Evolutionary conservation across 2,329 filamentous ascomycete genomes (phyloP), one percentile per base, ranked within the genome.

Genomic region (Fonsecaea pugnacius): DNA sequence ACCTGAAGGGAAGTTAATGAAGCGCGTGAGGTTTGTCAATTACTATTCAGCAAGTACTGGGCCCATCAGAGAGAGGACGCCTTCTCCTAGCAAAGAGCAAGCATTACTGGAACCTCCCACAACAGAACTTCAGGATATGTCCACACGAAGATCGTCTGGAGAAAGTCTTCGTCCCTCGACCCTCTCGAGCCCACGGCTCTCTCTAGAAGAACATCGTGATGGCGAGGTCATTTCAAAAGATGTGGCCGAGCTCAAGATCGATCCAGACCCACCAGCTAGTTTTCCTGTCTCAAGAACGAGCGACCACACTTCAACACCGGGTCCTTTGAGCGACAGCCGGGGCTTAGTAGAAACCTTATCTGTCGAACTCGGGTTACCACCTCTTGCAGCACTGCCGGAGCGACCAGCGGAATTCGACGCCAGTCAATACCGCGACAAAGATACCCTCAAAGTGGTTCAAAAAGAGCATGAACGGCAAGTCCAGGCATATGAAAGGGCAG

Each of bases 1-100:
- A 69, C 36, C 73, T 64, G 40, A 73, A 72, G 70, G 74, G 69
- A n/a, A 71, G 65, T 24, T 68, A 69, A 57, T 70, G 58, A 53
- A 72, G 66, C 68, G 89, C 58, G 85, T 95, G 10, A 84, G 92
- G 16, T 96, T 96, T 72, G 83, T 91, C 63, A 96, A 96, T 73
- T 96, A 96, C 75, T 96, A 94, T 74, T 96, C 92, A 1, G 85
- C 90, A n/a, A 92, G 90, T 69, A 89, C 89, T 9, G 92, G 92
- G 3, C 83, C 86, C 64, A 83, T 84, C 1, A 92, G 90, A 70
- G 76, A 77, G 21, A 65, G 69, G 14, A 36, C 58, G n/a, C 46
- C 36, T 30, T 62, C 66, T 35, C 38, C 62, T 1, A 18, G 14
- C 27, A 52, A 48, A 33, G 5, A 33, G 21, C 35, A 4, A 30